Evolutionary conservation across 2,329 filamentous ascomycete genomes (phyloP).

Genomic region (Aspergillus costaricaensis): DNA sequence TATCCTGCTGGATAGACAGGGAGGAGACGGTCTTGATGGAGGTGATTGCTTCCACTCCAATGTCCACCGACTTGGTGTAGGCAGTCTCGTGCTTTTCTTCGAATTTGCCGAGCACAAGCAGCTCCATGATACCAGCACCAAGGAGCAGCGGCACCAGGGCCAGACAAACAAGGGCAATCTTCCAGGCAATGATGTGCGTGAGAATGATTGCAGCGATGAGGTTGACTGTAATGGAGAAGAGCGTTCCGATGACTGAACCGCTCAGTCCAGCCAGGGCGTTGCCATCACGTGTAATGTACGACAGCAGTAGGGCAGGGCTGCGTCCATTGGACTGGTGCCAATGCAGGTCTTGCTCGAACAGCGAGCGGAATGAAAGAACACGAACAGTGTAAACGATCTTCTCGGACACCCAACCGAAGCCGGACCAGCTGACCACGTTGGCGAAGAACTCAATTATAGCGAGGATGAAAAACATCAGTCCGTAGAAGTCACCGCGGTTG

Average conservation of each 20-base stretch:
- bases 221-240: constrained; percentile 69
- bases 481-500: constrained; percentile 55
- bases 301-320: constrained; percentile 63
- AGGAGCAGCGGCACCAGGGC: constrained; percentile 69
- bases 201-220: constrained; percentile 68
- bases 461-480: constrained; percentile 62
- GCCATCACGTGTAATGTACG: constrained; percentile 69
- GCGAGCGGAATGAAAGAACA: constrained; percentile 63
- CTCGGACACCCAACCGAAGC: constrained; percentile 63
- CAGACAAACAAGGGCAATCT: constrained; percentile 71
- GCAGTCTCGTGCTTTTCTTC: constrained; percentile 58
- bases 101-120: constrained; percentile 60
- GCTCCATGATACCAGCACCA: constrained; percentile 68
- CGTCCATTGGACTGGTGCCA: constrained; percentile 70
- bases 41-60: constrained; percentile 54
- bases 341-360: constrained; percentile 67
- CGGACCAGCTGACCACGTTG: constrained; percentile 61
- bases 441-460: constrained; percentile 62
- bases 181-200: constrained; percentile 73
- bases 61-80: constrained; percentile 53
- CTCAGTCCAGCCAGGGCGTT: constrained; percentile 68
- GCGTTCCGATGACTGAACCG: constrained; percentile 69
- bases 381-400: constrained; percentile 65
- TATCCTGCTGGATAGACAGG: constrained; percentile 55
- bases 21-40: constrained; percentile 56